Evolutionary conservation across 441 rosid species (phyloP), one percentile per base, ranked within the genome.

Genomic region (Populus tomentosa): DNA sequence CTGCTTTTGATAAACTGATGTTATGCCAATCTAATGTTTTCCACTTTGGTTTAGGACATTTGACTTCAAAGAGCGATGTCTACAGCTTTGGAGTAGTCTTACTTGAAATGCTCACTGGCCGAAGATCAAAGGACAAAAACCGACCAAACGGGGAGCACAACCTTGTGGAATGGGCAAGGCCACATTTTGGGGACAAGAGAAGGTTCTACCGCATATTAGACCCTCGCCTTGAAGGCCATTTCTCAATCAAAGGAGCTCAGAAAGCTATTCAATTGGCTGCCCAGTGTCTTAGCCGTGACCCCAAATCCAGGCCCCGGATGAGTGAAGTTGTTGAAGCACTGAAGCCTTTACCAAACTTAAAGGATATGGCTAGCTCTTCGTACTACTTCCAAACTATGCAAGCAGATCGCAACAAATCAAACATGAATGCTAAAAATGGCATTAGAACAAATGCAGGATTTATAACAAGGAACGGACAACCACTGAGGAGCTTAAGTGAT

Each of bases 321-420:
- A 83, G 86, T 67, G 86, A 85, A 62, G 89, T 83, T 69, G 89
- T 87, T 2, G 81, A 80, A 70, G 79, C 81, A 10, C 36, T 87
- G 42, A 81, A 80, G 69, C 83, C 84, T 11, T 74, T 85, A 67
- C 85, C 84, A 4, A 84, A 69, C 86, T 71, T 86, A 56, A 86
- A 86, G 77, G 87, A 86, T 74, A 86, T 84, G 87, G 89, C 89
- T 32, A 86, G 87, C 87, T 84, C 89, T 36, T 84, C 87, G 10
- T 82, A 86, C 62, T 80, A 80, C 71, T 84, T 86, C 72, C 89
- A 84, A 69, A 82, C 82, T 56, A 79, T 82, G 84, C 84, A 82
- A 78, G 73, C 83, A 1, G 89, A 84, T 23, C 84, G 85, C 24
- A 74, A 53, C 66, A 70, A 85, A 36, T 80, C 82, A 13, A 86